Percentiles rank a stretch among this genome's conserved stretches.
Evolutionary conservation across 495 filamentous ascomycete genomes (phyloP).

Genomic region (Xylaria cubensis): DNA sequence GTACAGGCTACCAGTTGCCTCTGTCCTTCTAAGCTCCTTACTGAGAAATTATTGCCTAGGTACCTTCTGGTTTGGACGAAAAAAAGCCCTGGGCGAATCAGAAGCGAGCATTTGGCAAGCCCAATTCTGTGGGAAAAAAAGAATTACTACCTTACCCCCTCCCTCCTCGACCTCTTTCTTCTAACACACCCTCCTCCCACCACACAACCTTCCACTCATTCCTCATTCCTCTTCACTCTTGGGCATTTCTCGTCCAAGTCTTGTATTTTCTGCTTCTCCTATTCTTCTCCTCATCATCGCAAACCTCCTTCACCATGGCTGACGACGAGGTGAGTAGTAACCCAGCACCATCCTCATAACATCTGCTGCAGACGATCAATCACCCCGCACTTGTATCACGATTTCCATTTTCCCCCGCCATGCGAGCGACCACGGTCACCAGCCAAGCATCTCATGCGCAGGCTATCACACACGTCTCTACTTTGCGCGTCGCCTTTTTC

Average conservation of each 20-base stretch:
- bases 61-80: neutral
- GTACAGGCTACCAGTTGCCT: neutral
- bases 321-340: conserved; percentile 61
- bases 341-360: neutral
- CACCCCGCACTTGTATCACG: conserved; percentile 38
- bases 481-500: conserved; percentile 20
- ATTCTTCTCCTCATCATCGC: conserved; percentile 30
- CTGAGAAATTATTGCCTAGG: conserved; percentile 24
- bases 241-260: conserved; percentile 27
- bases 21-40: conserved; percentile 9
- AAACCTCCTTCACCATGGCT: conserved; percentile 59
- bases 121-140: conserved; percentile 29
- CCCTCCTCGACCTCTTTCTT: conserved; percentile 29
- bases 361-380: conserved; percentile 28
- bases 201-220: conserved; percentile 35
- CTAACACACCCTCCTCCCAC: conserved; percentile 35
- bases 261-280: conserved; percentile 26
- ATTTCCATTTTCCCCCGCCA: conserved; percentile 25
- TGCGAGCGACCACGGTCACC: conserved; percentile 11
- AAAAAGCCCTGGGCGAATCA: conserved; percentile 27
- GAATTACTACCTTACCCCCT: conserved; percentile 24
- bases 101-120: conserved; percentile 5
- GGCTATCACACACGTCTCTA: conserved; percentile 1
- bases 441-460: conserved; percentile 3
- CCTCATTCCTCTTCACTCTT: conserved; percentile 26